phyloP scores from a whole-genome alignment of 192 early-diverging fungal genomes.

The Backusella tuberculispora region DNA sequence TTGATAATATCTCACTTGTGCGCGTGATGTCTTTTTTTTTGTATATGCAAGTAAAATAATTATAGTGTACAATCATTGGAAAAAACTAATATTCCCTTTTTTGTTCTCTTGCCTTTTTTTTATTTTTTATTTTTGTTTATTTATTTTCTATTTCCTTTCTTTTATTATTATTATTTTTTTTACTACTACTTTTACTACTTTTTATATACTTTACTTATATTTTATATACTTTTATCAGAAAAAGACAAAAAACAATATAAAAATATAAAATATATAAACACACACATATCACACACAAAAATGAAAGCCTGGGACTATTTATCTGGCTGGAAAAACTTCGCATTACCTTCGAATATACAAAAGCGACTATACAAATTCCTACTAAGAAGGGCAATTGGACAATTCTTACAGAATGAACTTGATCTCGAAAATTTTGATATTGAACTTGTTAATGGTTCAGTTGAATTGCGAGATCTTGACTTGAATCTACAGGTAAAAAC shows the following conservation, averaged over 20 bases:
- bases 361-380: constrained; percentile 85
- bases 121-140: neutral
- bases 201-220: neutral
- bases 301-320: constrained; percentile 30
- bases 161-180: neutral
- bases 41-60: neutral
- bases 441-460: constrained; percentile 75
- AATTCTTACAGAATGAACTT: constrained; percentile 77
- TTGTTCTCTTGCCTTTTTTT: neutral
- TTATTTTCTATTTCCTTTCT: neutral
- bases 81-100: constrained; percentile 15
- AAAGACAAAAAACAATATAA: neutral
- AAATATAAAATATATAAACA: neutral
- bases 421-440: constrained; percentile 86
- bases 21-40: constrained; percentile 1
- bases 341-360: constrained; percentile 73
- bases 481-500: constrained; percentile 74
- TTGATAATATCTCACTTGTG: neutral
- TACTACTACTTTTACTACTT: neutral
- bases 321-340: constrained; percentile 42
- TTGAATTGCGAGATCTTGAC: constrained; percentile 77
- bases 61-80: neutral
- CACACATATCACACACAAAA: neutral
- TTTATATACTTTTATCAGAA: neutral
- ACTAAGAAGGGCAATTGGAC: constrained; percentile 79